A percentile compares a stretch with the other conserved stretches of the same genome.
Conservation (phyloP, 768 basidiomycete genomes). For the Mrakia hoshinonis region DNA sequence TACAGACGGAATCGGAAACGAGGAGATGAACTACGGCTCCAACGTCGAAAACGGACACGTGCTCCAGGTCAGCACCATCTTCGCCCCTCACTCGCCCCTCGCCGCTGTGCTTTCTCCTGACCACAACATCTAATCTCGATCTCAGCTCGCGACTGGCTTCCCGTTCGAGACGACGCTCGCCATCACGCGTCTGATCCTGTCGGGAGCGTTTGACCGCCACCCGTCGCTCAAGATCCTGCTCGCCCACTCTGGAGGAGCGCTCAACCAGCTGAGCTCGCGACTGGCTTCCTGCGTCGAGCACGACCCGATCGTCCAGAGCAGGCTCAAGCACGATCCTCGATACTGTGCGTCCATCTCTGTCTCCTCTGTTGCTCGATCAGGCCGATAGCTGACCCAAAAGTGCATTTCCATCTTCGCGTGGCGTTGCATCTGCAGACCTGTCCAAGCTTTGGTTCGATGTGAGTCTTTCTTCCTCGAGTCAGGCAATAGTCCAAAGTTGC, state of each 20-base stretch:
- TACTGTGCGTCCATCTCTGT: conserved; percentile 47
- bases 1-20: conserved; percentile 48
- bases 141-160: conserved; percentile 65
- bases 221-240: conserved; percentile 67
- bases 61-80: conserved; percentile 71
- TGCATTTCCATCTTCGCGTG: neutral
- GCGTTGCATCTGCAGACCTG: conserved; percentile 37
- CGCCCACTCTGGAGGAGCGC: conserved; percentile 77
- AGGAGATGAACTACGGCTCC: conserved; percentile 33
- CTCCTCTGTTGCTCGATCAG: neutral
- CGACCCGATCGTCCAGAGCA: conserved; percentile 66
- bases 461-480: neutral
- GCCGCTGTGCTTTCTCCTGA: conserved; percentile 40
- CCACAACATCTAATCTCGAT: too few species aligned
- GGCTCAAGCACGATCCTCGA: conserved; percentile 71
- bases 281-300: conserved; percentile 77
- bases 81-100: conserved; percentile 81
- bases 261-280: conserved; percentile 65
- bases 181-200: conserved; percentile 67
- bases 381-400: neutral
- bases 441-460: conserved; percentile 70
- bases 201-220: conserved; percentile 70
- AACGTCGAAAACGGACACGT: conserved; percentile 67
- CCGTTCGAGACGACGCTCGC: conserved; percentile 84
- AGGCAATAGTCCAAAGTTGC: too few species aligned